Base-by-base conservation (phyloP, 2,329 filamentous ascomycete genomes). In the Ophiostoma ips region DNA sequence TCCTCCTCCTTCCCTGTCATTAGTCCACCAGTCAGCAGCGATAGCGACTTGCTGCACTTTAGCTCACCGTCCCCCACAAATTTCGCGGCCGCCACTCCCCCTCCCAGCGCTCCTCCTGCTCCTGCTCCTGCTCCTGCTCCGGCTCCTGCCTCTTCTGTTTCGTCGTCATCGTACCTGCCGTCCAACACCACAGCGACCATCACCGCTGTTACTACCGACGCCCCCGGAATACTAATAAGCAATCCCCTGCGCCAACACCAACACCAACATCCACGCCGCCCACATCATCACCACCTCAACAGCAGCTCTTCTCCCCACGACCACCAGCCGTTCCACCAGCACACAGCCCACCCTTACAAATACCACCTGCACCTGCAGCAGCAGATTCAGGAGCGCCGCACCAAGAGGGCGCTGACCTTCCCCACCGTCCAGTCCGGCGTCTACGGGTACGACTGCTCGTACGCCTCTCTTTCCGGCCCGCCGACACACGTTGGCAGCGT, bases 361-460 rank as follows among this genome's bases (percentile, higher is more conserved):
- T 53, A 53, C 45, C 54, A 52, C 48, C 50, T 53, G 15, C 52
- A 57, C 36, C 51, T 52, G 10, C 46, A 48, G 7, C 51, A 53
- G 35, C 52, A 50, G 43, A 48, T 51, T 35, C 45, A 49, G 35
- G 46, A 46, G 36, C 51, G 46, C 18, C 48, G 43, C 15, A 16
- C 34, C 3, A 35, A 38, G 37, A 45, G 48, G 30, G 19, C 51
- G 18, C 51, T 47, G 16, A 37, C 47, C 8, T 24, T 19, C 11
- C 40, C 47, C 3, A 24, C 30, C 8, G 28, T 35, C 48, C 43
- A 50, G 6, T 36, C 43, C 24, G n/a, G 37, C 28, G 36, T 18
- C 30, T 48, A 43, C n/a, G 40, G 8, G 24, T 28, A 43, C n/a
- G 40, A n/a, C n/a, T n/a, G n/a, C n/a, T n/a, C n/a, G n/a, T n/a